A percentile compares a stretch with the other conserved stretches of the same genome.
Evolutionary conservation across 2,329 filamentous ascomycete species (phyloP).

Genomic region (Sarocladium kiliense): DNA sequence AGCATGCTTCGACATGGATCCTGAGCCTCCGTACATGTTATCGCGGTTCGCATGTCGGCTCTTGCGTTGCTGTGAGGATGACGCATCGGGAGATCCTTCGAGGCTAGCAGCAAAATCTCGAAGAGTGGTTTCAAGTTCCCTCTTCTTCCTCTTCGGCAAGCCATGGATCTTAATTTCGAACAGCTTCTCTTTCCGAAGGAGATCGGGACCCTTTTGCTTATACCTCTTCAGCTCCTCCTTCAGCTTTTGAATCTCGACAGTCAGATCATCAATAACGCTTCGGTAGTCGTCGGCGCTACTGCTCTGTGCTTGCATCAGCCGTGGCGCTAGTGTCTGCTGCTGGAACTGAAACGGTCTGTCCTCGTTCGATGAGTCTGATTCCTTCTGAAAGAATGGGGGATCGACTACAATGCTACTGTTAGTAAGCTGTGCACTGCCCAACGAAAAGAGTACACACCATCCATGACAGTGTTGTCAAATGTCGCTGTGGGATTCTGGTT

Average conservation of each 20-base stretch:
- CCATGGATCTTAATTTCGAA: slow-evolving; percentile 81
- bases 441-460: slow-evolving; percentile 26
- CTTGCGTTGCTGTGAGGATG: slow-evolving; percentile 31
- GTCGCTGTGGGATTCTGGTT: slow-evolving; percentile 43
- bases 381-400: slow-evolving; percentile 47
- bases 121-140: slow-evolving; percentile 69
- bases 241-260: slow-evolving; percentile 67
- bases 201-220: slow-evolving; percentile 60
- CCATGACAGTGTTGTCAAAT: slow-evolving; percentile 40
- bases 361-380: slow-evolving; percentile 37
- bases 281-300: slow-evolving; percentile 64
- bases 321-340: slow-evolving; percentile 12
- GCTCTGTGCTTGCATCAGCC: slow-evolving; percentile 18
- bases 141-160: slow-evolving; percentile 65
- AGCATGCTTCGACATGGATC: slow-evolving; percentile 40
- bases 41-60: slow-evolving; percentile 34
- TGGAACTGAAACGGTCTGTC: slow-evolving; percentile 15
- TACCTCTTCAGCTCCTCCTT: slow-evolving; percentile 66
- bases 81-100: slow-evolving; percentile 40
- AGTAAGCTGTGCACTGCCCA: neutral
- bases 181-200: slow-evolving; percentile 68
- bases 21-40: slow-evolving; percentile 33
- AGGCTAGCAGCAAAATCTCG: slow-evolving; percentile 65
- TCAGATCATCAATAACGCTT: slow-evolving; percentile 74
- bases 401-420: slow-evolving; percentile 33